A percentile compares a stretch with the other conserved stretches of the same genome.
phyloP scores from a whole-genome alignment of 208 protist species.

The Crithidia mellificae region DNA sequence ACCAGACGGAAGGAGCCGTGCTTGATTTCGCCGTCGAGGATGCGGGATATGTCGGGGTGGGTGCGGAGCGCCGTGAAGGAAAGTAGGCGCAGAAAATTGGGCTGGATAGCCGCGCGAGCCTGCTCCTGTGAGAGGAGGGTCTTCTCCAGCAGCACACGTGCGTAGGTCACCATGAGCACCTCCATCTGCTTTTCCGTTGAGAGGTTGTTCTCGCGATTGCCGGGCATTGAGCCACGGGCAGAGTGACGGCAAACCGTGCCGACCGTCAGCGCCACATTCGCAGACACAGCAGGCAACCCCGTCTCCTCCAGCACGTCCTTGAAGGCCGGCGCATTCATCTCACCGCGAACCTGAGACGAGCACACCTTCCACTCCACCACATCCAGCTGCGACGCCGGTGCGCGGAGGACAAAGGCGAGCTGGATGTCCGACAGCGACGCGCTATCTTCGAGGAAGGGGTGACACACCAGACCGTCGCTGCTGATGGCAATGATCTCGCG shows the following conservation, averaged over 20 bases:
- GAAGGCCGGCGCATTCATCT: slow-evolving; percentile 30
- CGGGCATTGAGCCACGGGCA: neutral
- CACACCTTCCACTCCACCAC: slow-evolving; percentile 47
- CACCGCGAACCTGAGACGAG: slow-evolving; percentile 24
- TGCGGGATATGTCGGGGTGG: slow-evolving; percentile 31
- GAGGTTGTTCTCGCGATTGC: slow-evolving; percentile 30
- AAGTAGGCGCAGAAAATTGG: slow-evolving; percentile 51
- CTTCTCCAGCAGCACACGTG: slow-evolving; percentile 72
- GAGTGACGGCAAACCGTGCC: slow-evolving; percentile 37
- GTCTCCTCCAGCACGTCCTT: slow-evolving; percentile 21
- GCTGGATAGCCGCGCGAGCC: slow-evolving; percentile 39
- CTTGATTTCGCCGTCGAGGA: slow-evolving; percentile 49
- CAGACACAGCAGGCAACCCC: slow-evolving; percentile 14
- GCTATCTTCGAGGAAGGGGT: slow-evolving; percentile 39
- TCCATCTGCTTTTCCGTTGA: slow-evolving; percentile 65
- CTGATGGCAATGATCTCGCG: slow-evolving; percentile 42
- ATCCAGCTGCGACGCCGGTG: slow-evolving; percentile 41
- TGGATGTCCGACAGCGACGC: slow-evolving; percentile 32
- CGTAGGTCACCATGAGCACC: slow-evolving; percentile 74
- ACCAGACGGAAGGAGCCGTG: slow-evolving; percentile 46
- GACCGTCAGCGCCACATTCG: slow-evolving; percentile 39
- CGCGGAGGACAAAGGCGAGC: slow-evolving; percentile 46
- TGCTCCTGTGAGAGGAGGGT: slow-evolving; percentile 55
- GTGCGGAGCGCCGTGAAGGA: slow-evolving; percentile 68
- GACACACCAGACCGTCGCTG: slow-evolving; percentile 48